Evolutionary conservation across 2,329 filamentous ascomycete species (phyloP).

Genomic region (Tothia fuscella): DNA sequence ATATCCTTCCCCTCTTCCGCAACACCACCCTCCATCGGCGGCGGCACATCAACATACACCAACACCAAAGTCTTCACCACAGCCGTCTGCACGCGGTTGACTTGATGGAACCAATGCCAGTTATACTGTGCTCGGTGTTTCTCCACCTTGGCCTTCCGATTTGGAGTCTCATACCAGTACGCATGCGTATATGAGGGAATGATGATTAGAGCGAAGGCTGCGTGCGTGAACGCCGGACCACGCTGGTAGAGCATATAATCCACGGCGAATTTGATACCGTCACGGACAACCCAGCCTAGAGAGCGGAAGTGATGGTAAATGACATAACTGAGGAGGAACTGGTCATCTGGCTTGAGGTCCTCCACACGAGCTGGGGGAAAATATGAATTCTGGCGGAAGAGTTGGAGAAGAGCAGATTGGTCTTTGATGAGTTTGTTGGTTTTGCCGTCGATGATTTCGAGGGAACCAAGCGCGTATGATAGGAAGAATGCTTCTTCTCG

Average conservation of each 20-base stretch:
- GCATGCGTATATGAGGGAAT: conserved; percentile 67
- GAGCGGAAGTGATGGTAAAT: conserved; percentile 96
- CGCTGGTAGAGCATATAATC: conserved; percentile 92
- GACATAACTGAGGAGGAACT: conserved; percentile 75
- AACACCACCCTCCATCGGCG: conserved; percentile 41
- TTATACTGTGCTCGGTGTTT: conserved; percentile 20
- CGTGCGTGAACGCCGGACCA: conserved; percentile 88
- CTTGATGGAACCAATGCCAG: conserved; percentile 79
- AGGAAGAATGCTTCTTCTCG: conserved; percentile 90
- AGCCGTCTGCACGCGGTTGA: conserved; percentile 80
- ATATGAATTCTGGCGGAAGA: conserved; percentile 59
- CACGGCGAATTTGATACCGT: conserved; percentile 87
- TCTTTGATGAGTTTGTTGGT: conserved; percentile 33
- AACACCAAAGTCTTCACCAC: conserved; percentile 84
- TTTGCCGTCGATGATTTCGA: conserved; percentile 37
- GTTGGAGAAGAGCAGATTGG: conserved; percentile 35
- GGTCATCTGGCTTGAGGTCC: conserved; percentile 19
- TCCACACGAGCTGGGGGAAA: conserved; percentile 43
- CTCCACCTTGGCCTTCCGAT: conserved; percentile 30
- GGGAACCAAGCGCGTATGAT: conserved; percentile 62
- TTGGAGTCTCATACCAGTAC: conserved; percentile 50
- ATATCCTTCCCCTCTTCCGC: conserved; percentile 40
- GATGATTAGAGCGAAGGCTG: conserved; percentile 80
- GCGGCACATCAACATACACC: conserved; percentile 82
- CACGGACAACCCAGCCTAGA: conserved; percentile 84